Conservation (phyloP, 352 stramenopile species). For the Globisporangium rhizosaccharum region DNA sequence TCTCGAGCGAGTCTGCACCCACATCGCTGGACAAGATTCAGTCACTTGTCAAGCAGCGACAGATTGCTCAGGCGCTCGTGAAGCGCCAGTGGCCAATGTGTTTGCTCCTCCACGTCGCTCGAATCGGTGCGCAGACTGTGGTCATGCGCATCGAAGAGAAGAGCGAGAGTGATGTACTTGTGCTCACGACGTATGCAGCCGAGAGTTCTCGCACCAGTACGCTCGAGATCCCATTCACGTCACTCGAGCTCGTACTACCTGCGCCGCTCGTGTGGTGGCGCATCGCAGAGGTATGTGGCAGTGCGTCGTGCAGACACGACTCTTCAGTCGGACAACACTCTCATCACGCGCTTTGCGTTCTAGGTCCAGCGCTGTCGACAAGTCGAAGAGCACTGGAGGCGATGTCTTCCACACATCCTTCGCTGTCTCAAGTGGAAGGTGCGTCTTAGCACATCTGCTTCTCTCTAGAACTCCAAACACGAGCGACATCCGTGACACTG, state of each 20-base stretch:
- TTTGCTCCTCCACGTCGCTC: constrained; percentile 14
- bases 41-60: neutral
- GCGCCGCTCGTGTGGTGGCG: constrained; percentile 4
- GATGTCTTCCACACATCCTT: constrained; percentile 10
- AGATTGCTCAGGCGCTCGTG: constrained; percentile 4
- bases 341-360: constrained; percentile 1
- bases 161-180: constrained; percentile 14
- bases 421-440: constrained; percentile 19
- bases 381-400: constrained; percentile 19
- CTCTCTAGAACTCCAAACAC: too few relatives aligned
- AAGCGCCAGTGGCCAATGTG: constrained; percentile 14
- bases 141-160: constrained; percentile 22
- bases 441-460: neutral
- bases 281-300: neutral
- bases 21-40: neutral
- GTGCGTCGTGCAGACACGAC: too few relatives aligned
- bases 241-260: constrained; percentile 17
- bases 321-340: too few relatives aligned
- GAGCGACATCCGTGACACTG: too few relatives aligned
- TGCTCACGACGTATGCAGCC: constrained; percentile 21
- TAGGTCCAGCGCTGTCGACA: constrained; percentile 22
- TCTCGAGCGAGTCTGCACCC: neutral
- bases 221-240: constrained; percentile 14
- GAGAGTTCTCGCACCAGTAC: neutral
- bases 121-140: constrained; percentile 10